Percentiles rank a stretch among this genome's conserved stretches.
Conservation (phyloP, 2,329 filamentous ascomycete genomes). For the Chrysoporthe puriensis region DNA sequence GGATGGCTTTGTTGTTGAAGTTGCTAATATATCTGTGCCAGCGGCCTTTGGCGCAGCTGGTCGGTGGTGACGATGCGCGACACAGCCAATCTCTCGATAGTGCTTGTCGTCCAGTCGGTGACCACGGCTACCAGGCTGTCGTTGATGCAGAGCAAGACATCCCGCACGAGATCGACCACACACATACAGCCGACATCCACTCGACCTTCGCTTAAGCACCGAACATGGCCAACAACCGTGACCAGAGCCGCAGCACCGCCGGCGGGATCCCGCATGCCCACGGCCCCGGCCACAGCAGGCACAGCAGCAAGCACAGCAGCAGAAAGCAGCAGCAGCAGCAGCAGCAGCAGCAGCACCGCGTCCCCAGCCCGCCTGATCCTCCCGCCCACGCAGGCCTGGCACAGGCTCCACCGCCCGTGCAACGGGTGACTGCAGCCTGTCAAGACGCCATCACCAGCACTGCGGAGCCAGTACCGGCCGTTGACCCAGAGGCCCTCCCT, state of each 20-base stretch:
- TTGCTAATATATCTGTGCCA: not conserved
- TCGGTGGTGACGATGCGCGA: too few relatives aligned
- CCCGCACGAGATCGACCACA: not conserved
- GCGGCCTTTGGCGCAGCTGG: too few relatives aligned
- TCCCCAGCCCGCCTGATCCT: conserved; percentile 13
- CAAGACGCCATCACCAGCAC: not conserved
- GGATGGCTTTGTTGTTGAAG: too few relatives aligned
- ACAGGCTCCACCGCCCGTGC: conserved; percentile 2
- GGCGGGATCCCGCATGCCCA: not conserved
- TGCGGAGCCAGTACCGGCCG: conserved; percentile 13
- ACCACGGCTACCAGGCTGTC: not conserved
- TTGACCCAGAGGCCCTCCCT: conserved; percentile 14
- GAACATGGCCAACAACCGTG: not conserved
- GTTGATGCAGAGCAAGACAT: not conserved
- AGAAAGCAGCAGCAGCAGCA: conserved; percentile 13
- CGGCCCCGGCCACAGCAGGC: conserved; percentile 2
- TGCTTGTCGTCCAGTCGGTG: not conserved
- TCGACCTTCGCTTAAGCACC: not conserved
- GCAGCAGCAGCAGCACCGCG: conserved; percentile 15
- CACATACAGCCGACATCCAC: not conserved
- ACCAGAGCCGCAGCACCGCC: not conserved
- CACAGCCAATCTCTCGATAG: not conserved
- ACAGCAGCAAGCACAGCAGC: conserved; percentile 23
- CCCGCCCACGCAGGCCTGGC: conserved; percentile 14
- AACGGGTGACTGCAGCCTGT: conserved; percentile 19